These are phyloP conservation scores for Hysterium pulicare DNA, from an alignment of 2,329 filamentous ascomycete species.

Conservation along the genomic window DNA sequence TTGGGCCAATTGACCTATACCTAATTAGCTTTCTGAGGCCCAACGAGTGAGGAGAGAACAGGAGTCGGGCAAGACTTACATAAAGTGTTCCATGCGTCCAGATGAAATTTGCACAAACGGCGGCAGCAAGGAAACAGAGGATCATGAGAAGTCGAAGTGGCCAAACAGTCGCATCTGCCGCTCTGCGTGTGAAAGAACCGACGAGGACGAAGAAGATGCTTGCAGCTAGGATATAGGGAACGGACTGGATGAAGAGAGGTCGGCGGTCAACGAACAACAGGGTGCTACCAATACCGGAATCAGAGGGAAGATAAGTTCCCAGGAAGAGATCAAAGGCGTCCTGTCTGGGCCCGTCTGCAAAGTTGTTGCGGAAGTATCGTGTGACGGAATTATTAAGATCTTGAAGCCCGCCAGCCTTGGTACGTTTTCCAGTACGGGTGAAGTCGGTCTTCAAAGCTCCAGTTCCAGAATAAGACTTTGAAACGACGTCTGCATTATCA, in stretches of 20 bases:
- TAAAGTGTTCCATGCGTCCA: constrained; percentile 85
- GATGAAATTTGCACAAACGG: constrained; percentile 75
- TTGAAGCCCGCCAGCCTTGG: constrained; percentile 77
- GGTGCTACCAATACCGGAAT: constrained; percentile 65
- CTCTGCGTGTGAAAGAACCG: constrained; percentile 66
- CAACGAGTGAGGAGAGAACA: not conserved
- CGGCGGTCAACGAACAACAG: constrained; percentile 80
- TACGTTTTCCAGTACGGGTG: constrained; percentile 87
- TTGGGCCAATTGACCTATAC: constrained; percentile 95
- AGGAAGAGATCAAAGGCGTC: constrained; percentile 95
- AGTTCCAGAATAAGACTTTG: constrained; percentile 88
- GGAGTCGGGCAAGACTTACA: constrained; percentile 61
- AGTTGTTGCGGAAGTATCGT: constrained; percentile 91
- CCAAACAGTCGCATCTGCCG: constrained; percentile 72
- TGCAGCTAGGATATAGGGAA: constrained; percentile 86
- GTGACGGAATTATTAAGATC: constrained; percentile 86
- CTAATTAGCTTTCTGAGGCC: constrained; percentile 11
- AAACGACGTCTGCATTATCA: constrained; percentile 95
- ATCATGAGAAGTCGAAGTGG: constrained; percentile 79
- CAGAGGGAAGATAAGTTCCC: constrained; percentile 75
- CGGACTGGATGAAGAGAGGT: constrained; percentile 84
- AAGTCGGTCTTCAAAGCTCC: constrained; percentile 98
- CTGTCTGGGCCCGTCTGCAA: constrained; percentile 86
- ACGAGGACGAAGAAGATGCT: constrained; percentile 80
- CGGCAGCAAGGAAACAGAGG: constrained; percentile 68